phyloP scores from a whole-genome alignment of 1,284 basidiomycete genomes.

The Cryptococcus amylolentus region DNA sequence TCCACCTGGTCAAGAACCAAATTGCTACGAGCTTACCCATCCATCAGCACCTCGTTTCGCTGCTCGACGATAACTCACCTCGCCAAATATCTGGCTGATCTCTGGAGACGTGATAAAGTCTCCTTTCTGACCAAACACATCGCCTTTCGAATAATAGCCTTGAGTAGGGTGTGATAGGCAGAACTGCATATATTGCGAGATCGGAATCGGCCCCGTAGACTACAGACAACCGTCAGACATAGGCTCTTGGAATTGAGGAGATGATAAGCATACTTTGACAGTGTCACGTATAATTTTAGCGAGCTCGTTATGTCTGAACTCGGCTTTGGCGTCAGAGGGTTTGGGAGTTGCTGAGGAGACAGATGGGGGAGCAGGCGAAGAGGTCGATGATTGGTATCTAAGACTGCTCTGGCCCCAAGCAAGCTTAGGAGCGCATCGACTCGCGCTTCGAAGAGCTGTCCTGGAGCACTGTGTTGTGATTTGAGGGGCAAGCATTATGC shows the following conservation, averaged over 20 bases:
- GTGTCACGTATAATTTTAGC: slow-evolving; percentile 61
- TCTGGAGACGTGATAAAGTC: slow-evolving; percentile 98
- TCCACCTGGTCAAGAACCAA: slow-evolving; percentile 82
- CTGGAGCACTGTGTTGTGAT: not conserved
- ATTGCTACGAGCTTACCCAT: slow-evolving; percentile 73
- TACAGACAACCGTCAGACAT: slow-evolving; percentile 38
- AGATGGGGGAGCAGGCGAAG: not conserved
- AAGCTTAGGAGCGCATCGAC: not conserved
- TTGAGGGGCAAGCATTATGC: not conserved
- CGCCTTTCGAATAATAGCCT: slow-evolving; percentile 79
- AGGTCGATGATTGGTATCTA: slow-evolving; percentile 6
- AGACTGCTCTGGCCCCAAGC: not conserved
- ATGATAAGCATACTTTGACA: slow-evolving; percentile 56
- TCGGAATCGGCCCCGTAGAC: slow-evolving; percentile 81
- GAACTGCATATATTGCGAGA: slow-evolving; percentile 82
- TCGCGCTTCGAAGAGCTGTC: no score
- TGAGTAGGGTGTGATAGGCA: slow-evolving; percentile 80
- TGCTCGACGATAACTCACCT: slow-evolving; percentile 58
- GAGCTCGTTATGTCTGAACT: slow-evolving; percentile 15
- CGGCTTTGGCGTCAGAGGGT: not conserved
- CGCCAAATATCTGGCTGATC: slow-evolving; percentile 94
- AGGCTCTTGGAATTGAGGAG: not conserved
- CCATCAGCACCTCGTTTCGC: not conserved
- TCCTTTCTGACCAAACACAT: slow-evolving; percentile 79
- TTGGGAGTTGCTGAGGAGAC: not conserved